Percentiles rank a stretch among this genome's conserved stretches.
phyloP scores from a whole-genome alignment of 768 basidiomycete genomes.

The Amanita rimosa region DNA sequence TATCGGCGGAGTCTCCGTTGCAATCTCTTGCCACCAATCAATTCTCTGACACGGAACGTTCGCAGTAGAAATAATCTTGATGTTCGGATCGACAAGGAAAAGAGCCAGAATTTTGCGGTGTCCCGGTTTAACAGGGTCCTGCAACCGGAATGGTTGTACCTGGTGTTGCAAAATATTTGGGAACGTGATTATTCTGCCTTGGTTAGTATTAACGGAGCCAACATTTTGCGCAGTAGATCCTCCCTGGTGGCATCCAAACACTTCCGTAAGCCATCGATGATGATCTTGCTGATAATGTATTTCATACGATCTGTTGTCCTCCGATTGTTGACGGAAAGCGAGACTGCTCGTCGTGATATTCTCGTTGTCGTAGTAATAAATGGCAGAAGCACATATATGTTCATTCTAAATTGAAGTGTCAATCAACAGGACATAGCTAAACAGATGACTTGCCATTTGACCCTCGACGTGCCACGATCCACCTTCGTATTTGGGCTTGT shows the following conservation, averaged over 20 bases:
- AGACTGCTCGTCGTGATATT: constrained; percentile 21
- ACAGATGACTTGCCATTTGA: background rate
- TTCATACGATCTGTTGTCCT: background rate
- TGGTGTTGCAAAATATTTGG: constrained; percentile 27
- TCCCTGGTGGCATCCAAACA: background rate
- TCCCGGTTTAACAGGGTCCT: constrained; percentile 2
- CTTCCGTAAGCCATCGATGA: background rate
- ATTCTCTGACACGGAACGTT: constrained; percentile 21
- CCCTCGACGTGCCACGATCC: constrained; percentile 24
- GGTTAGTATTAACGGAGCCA: constrained; percentile 16
- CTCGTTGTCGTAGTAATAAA: constrained; percentile 15
- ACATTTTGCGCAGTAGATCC: constrained; percentile 12
- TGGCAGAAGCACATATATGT: constrained; percentile 2
- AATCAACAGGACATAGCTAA: too few species aligned
- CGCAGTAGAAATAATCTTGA: constrained; percentile 17
- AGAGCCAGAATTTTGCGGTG: constrained; percentile 9
- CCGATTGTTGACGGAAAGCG: constrained; percentile 16
- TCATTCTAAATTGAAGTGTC: background rate
- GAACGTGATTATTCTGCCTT: constrained; percentile 21
- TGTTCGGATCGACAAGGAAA: constrained; percentile 25
- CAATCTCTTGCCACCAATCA: constrained; percentile 13
- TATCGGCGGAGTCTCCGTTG: background rate
- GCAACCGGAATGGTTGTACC: constrained; percentile 22
- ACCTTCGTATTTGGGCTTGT: constrained; percentile 6
- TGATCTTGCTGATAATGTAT: background rate